A percentile compares a stretch with the other conserved stretches of the same genome.
These are phyloP conservation scores for Meripilus lineatus DNA, from an alignment of 1,284 basidiomycete species.

Conservation along the genomic window DNA sequence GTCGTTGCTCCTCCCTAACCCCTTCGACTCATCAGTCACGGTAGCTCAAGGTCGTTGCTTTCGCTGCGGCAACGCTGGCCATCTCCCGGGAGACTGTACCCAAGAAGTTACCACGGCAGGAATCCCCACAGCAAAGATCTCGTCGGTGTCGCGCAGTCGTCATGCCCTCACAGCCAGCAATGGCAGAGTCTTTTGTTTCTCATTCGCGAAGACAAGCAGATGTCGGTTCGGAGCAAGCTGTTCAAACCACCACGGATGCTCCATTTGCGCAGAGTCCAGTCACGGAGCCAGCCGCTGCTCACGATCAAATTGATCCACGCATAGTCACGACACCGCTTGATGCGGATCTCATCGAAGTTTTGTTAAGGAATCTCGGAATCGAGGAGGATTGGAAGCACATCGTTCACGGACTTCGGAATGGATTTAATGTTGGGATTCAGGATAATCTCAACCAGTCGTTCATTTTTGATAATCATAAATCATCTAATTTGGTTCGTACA, in stretches of 20 bases:
- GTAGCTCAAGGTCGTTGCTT: not conserved
- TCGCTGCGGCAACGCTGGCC: not conserved
- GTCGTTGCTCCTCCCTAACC: too few species aligned
- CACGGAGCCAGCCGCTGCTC: not conserved
- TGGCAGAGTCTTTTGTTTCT: not conserved
- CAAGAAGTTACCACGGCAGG: not conserved
- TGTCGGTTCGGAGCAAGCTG: not conserved
- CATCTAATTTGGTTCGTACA: conserved; percentile 13
- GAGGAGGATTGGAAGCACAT: conserved; percentile 19
- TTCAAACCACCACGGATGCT: not conserved
- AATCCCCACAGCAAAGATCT: not conserved
- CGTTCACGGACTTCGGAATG: conserved; percentile 19
- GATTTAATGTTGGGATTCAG: conserved; percentile 26
- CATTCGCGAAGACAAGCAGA: not conserved
- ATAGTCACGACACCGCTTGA: conserved; percentile 12
- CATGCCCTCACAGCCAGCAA: not conserved
- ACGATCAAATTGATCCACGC: conserved; percentile 6
- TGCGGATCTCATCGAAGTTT: conserved; percentile 8
- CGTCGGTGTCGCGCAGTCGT: not conserved
- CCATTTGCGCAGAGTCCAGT: not conserved
- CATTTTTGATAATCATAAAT: conserved; percentile 28
- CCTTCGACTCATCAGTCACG: too few species aligned
- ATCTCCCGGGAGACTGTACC: not conserved
- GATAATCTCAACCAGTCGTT: not conserved
- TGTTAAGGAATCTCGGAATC: conserved; percentile 14